Conservation (phyloP, 305 asterid genomes). For the Fraxinus albicans region DNA sequence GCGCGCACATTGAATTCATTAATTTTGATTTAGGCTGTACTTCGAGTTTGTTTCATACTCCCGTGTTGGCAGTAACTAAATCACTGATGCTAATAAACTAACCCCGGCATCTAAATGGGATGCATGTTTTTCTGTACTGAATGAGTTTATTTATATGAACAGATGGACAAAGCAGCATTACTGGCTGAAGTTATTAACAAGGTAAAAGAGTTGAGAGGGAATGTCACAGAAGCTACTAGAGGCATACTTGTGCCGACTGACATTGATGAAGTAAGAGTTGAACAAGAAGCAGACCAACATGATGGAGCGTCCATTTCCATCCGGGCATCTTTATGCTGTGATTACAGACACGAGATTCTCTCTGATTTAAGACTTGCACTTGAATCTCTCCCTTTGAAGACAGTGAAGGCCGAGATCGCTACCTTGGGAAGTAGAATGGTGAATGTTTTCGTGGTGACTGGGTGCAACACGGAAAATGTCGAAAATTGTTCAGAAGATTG, state of each 20-base stretch:
- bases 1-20: background rate
- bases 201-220: constrained; percentile 48
- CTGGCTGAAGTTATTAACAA: constrained; percentile 69
- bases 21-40: background rate
- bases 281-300: constrained; percentile 39
- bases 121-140: background rate
- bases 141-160: background rate
- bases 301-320: constrained; percentile 41
- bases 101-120: background rate
- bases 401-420: constrained; percentile 64
- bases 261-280: constrained; percentile 62
- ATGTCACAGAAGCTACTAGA: constrained; percentile 49
- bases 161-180: constrained; percentile 92
- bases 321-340: constrained; percentile 73
- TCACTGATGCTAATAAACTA: background rate
- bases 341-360: constrained; percentile 64
- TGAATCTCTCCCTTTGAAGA: constrained; percentile 54
- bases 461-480: constrained; percentile 22
- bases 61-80: background rate
- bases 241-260: constrained; percentile 71
- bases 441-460: constrained; percentile 55
- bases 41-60: background rate
- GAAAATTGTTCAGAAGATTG: constrained; percentile 31
- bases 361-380: constrained; percentile 57
- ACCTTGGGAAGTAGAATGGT: constrained; percentile 75